Evolutionary conservation across 2,329 filamentous ascomycete genomes (phyloP), one percentile per base, ranked within the genome.

Genomic region (Diaporthe destruens): DNA sequence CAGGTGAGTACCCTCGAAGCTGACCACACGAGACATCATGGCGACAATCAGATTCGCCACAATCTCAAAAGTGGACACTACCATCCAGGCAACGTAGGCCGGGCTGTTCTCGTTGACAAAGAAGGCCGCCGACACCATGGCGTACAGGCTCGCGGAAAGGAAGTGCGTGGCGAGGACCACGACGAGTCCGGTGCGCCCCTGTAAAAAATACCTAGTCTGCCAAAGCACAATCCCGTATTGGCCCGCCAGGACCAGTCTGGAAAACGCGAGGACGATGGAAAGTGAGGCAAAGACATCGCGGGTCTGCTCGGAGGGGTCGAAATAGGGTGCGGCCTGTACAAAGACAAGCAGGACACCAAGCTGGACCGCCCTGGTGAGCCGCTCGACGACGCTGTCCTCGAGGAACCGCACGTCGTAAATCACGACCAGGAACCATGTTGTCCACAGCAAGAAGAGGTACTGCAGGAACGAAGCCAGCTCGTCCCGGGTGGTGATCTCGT

Each of bases 371-470:
- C 61, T 36, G 61, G 61, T 66, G 32, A 66, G 29, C 32, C 61
- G 47, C 61, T 66, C 61, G 47, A 66, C 61, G 47, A 66, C 61
- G n/a, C 61, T 66, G 47, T 66, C 61, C 61, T 66, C 61, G n/a
- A 66, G 61, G 14, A 66, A 66, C 1, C 61, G 61, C 47, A 66
- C 61, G 42, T 66, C 61, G 47, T 66, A 66, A 34, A 32, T 36
- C 2, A 66, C 61, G n/a, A 66, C 61, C 47, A 66, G 32, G 47
- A 66, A 66, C 61, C 61, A 66, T n/a, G 61, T 66, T 23, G 61
- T 66, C 61, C 61, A 66, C 16, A 66, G n/a, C 47, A 66, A 34
- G 47, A 66, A 66, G 44, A 66, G 53, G 14, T 66, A 66, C 61
- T 66, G 61, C 29, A 66, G 61, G 61, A 66, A 66, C 14, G 61